These are phyloP conservation scores for Diaporthe citri DNA, from an alignment of 2,329 filamentous ascomycete genomes.

Conservation along the genomic window DNA sequence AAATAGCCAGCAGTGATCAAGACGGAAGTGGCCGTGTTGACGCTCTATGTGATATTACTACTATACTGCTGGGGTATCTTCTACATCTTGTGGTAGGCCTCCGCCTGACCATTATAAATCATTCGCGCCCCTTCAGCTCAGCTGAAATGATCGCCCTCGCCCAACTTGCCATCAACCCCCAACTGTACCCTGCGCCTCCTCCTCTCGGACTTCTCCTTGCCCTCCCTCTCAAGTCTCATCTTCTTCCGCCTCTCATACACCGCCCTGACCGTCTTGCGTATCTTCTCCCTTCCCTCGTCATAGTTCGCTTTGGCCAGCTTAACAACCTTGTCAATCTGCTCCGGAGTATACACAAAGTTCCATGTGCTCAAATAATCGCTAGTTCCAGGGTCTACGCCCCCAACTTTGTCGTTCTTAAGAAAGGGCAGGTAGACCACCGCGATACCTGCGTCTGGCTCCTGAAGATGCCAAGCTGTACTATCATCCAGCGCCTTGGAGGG, in stretches of 20 bases:
- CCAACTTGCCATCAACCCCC: constrained; percentile 68
- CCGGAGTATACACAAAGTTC: constrained; percentile 96
- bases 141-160: constrained; percentile 76
- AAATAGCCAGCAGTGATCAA: not conserved
- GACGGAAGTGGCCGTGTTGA: not conserved
- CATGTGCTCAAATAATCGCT: constrained; percentile 94
- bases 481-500: constrained; percentile 69
- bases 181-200: constrained; percentile 61
- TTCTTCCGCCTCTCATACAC: constrained; percentile 94
- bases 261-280: constrained; percentile 82
- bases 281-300: constrained; percentile 82
- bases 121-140: constrained; percentile 54
- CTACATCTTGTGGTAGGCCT: not conserved
- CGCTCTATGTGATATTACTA: not conserved
- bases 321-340: constrained; percentile 89
- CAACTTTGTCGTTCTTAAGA: constrained; percentile 82
- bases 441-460: constrained; percentile 84
- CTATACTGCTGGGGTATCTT: constrained; percentile 35
- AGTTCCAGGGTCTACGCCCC: constrained; percentile 84
- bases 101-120: not conserved
- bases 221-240: constrained; percentile 68
- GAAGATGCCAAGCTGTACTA: constrained; percentile 76
- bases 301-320: constrained; percentile 89
- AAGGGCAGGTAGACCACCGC: constrained; percentile 93
- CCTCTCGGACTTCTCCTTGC: constrained; percentile 52